Evolutionary conservation across 2,329 filamentous ascomycete genomes (phyloP), one percentile per base, ranked within the genome.

Genomic region (Xylaria sp.): DNA sequence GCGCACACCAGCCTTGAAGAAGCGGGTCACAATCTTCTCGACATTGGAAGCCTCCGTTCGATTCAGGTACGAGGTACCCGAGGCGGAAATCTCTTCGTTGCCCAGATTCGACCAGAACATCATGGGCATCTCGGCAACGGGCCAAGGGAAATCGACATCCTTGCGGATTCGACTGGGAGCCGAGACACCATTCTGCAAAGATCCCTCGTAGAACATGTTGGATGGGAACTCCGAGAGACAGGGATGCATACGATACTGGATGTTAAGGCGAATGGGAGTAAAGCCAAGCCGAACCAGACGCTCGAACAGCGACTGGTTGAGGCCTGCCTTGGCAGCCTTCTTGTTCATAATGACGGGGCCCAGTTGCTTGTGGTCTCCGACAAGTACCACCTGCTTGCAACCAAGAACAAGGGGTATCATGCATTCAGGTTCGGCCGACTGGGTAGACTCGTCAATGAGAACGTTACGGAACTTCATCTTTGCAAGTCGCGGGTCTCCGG

Each of bases 281-380:
- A 92, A 89, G 50, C 89, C 89, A n/a, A 97, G 83, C 69, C 93
- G 91, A 68, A 97, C 92, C 54, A 99, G 82, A 69, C 94, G 91
- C 78, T 99, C 94, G 71, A 99, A 99, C 8, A 99, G 81, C n/a
- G 93, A 97, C 75, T 97, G 94, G 76, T 97, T 97, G 13, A 99
- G 81, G 62, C 94, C 94, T 58, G 94, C 94, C 76, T 97, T 97
- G 63, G 94, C 94, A 11, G 94, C 94, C 77, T 97, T 97, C 83
- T 99, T 99, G 82, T 99, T 99, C 93, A 99, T 99, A 72, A 99
- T 97, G 69, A 99, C 94, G 1, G 94, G 94, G 0, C 94, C 94
- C 65, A 99, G 85, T 74, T 99, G 94, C 75, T 97, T 95, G 76
- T 99, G 94, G 72, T 99, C 94, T 72, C 94, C 94, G 48, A 99